Conservation (phyloP, 768 basidiomycete species). For the Amanita pallidorosea region DNA sequence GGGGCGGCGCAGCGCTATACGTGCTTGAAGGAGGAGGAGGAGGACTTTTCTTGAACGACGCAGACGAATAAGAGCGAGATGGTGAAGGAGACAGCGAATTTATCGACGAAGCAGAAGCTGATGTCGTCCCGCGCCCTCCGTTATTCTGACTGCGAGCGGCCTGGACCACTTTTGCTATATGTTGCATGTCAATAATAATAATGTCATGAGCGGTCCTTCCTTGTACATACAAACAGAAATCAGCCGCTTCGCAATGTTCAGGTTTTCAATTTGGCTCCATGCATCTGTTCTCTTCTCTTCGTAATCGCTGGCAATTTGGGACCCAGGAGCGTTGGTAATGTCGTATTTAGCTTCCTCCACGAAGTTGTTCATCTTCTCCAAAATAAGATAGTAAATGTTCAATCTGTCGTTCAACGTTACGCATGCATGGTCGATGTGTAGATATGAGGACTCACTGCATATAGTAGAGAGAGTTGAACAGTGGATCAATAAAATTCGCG, state of each 20-base stretch:
- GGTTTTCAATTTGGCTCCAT: slow-evolving; percentile 63
- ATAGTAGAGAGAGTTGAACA: slow-evolving; percentile 99
- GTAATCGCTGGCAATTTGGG: slow-evolving; percentile 69
- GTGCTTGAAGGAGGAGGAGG: slow-evolving; percentile 42
- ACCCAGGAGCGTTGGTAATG: slow-evolving; percentile 47
- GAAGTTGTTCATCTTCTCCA: slow-evolving; percentile 90
- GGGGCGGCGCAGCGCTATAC: slow-evolving; percentile 21
- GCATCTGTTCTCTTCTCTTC: slow-evolving; percentile 78
- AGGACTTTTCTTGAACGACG: slow-evolving; percentile 40
- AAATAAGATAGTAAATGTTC: slow-evolving; percentile 87
- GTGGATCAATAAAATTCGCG: slow-evolving; percentile 86
- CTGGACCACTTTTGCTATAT: slow-evolving; percentile 59
- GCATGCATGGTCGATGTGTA: not conserved
- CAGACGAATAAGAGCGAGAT: slow-evolving; percentile 23
- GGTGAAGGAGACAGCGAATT: slow-evolving; percentile 17
- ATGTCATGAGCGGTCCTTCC: not conserved
- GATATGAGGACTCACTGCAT: slow-evolving; percentile 69
- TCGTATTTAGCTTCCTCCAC: slow-evolving; percentile 72
- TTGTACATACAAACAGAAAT: slow-evolving; percentile 67
- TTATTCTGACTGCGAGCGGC: slow-evolving; percentile 26
- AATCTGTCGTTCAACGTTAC: slow-evolving; percentile 35
- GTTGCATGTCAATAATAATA: not conserved
- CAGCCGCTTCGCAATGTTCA: slow-evolving; percentile 76
- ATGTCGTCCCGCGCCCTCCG: slow-evolving; percentile 12
- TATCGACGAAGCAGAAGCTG: not conserved